Evolutionary conservation across 2,329 filamentous ascomycete genomes (phyloP).

Genomic region (Clonostachys rhizophaga): DNA sequence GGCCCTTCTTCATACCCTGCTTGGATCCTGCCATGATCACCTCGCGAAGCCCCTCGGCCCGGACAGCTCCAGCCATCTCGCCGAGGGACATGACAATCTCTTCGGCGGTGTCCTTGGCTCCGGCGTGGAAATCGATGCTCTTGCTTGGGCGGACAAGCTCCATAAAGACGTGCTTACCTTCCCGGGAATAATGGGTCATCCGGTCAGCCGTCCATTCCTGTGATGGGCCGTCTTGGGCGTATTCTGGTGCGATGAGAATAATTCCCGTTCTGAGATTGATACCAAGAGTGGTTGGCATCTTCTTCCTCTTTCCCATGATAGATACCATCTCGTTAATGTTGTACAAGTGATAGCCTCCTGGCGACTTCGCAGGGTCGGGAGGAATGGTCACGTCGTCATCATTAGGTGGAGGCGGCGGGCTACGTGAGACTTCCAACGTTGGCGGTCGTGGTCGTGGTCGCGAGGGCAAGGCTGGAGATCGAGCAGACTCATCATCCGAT

Average conservation of each 20-base stretch:
- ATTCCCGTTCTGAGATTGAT: slow-evolving; percentile 84
- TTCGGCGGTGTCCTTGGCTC: slow-evolving; percentile 91
- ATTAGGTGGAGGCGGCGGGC: slow-evolving; percentile 41
- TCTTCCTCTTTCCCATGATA: slow-evolving; percentile 95
- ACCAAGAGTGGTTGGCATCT: slow-evolving; percentile 96
- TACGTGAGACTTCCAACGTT: slow-evolving; percentile 11
- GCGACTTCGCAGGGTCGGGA: slow-evolving; percentile 48
- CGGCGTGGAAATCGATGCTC: slow-evolving; percentile 94
- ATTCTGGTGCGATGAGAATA: slow-evolving; percentile 88
- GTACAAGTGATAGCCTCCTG: slow-evolving; percentile 87
- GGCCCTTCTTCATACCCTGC: slow-evolving; percentile 70
- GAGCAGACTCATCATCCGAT: slow-evolving; percentile 14
- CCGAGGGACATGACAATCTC: slow-evolving; percentile 87
- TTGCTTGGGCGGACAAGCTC: slow-evolving; percentile 90
- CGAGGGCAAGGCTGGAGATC: slow-evolving; percentile 21
- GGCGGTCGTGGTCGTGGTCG: slow-evolving; percentile 5
- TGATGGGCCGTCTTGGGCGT: slow-evolving; percentile 73
- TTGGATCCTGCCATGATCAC: slow-evolving; percentile 77
- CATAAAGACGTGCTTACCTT: slow-evolving; percentile 96
- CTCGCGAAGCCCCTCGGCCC: slow-evolving; percentile 79
- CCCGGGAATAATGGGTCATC: slow-evolving; percentile 95
- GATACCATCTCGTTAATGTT: slow-evolving; percentile 97
- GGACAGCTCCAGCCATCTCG: slow-evolving; percentile 80
- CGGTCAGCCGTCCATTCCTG: slow-evolving; percentile 94
- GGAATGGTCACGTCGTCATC: slow-evolving; percentile 25